Conservation (phyloP, 768 basidiomycete species). For the Phylloporus rhodoxanthus region DNA sequence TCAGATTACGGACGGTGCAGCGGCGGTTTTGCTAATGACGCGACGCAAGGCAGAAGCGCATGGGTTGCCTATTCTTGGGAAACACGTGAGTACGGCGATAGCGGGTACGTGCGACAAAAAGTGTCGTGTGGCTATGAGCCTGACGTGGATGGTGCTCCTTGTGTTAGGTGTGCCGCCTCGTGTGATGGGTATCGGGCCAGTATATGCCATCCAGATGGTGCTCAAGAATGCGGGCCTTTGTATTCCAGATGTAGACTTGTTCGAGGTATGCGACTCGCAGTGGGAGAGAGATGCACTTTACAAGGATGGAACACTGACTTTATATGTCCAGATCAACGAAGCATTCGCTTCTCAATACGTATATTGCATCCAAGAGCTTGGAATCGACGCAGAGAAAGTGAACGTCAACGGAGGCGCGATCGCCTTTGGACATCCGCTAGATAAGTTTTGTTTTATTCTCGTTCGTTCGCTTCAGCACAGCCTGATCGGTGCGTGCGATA, state of each 20-base stretch:
- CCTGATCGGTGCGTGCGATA: conserved; percentile 13
- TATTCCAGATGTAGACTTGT: conserved; percentile 68
- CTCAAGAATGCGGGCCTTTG: conserved; percentile 62
- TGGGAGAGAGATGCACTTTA: neutral
- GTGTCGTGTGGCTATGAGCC: neutral
- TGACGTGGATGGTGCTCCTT: neutral
- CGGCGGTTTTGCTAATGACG: conserved; percentile 77
- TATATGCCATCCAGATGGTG: conserved; percentile 75
- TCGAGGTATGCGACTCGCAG: conserved; percentile 46
- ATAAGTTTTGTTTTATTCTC: conserved; percentile 41
- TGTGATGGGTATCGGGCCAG: conserved; percentile 86
- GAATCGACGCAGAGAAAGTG: conserved; percentile 58
- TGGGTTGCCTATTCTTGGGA: conserved; percentile 68
- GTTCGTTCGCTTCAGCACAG: neutral
- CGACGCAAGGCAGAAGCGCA: conserved; percentile 72
- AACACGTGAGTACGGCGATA: conserved; percentile 68
- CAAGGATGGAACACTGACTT: neutral
- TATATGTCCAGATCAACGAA: conserved; percentile 67
- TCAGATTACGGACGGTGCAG: conserved; percentile 81
- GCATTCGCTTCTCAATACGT: conserved; percentile 84
- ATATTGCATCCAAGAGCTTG: conserved; percentile 63
- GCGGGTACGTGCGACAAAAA: conserved; percentile 39
- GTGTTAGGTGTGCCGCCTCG: conserved; percentile 62
- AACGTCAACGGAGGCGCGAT: conserved; percentile 92
- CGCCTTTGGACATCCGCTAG: conserved; percentile 78